These are phyloP conservation scores for Phytophthora aleatoria DNA, from an alignment of 352 stramenopile species.

Conservation along the genomic window DNA sequence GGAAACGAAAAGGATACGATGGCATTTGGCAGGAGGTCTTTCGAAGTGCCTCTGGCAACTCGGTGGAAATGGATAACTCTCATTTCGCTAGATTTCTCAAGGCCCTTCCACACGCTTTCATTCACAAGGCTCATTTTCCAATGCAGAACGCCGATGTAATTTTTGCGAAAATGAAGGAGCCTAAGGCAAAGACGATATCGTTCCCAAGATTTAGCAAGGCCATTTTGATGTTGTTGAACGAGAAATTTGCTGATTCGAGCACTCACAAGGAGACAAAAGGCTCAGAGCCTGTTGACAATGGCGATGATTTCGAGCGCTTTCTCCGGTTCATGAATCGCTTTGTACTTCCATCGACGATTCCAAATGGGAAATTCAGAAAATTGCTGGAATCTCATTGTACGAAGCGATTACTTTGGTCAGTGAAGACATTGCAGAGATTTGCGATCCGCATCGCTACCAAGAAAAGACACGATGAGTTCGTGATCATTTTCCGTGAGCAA, in stretches of 20 bases:
- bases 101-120: constrained; percentile 55
- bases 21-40: constrained; percentile 76
- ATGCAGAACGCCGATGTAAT: constrained; percentile 63
- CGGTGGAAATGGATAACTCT: constrained; percentile 68
- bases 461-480: constrained; percentile 53
- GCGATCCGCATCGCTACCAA: constrained; percentile 38
- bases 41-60: constrained; percentile 48
- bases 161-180: constrained; percentile 81
- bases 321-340: constrained; percentile 74
- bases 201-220: constrained; percentile 69
- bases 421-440: constrained; percentile 50
- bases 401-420: constrained; percentile 54
- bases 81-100: constrained; percentile 72
- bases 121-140: constrained; percentile 63
- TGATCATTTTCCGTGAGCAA: constrained; percentile 44
- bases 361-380: constrained; percentile 63
- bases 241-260: constrained; percentile 45
- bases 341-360: constrained; percentile 59
- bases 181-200: constrained; percentile 61
- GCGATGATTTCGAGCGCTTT: constrained; percentile 40
- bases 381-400: constrained; percentile 44
- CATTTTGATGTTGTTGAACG: constrained; percentile 61
- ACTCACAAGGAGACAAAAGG: constrained; percentile 9
- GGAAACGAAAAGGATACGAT: constrained; percentile 64
- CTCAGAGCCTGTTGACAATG: constrained; percentile 5